phyloP scores from a whole-genome alignment of 805 yeast species.

The Pichia thaimueangensis region DNA sequence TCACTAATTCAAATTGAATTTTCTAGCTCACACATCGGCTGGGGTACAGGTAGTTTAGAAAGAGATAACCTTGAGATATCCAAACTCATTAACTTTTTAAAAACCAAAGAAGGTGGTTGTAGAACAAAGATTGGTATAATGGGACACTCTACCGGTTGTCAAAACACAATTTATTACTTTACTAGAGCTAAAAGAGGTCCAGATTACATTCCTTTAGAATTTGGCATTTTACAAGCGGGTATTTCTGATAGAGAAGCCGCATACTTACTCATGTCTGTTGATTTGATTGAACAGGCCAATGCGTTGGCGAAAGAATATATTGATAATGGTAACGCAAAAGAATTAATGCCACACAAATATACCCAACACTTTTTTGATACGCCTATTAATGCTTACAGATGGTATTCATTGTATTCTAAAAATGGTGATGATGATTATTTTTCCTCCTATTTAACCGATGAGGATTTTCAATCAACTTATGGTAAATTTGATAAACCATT shows the following conservation, averaged over 20 bases:
- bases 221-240: constrained; percentile 67
- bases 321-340: constrained; percentile 37
- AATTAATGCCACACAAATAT: constrained; percentile 48
- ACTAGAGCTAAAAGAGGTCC: constrained; percentile 28
- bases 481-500: constrained; percentile 46
- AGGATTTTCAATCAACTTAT: constrained; percentile 41
- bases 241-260: constrained; percentile 59
- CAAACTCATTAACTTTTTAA: constrained; percentile 48
- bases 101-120: constrained; percentile 37
- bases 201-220: constrained; percentile 30
- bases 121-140: constrained; percentile 50
- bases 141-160: constrained; percentile 88
- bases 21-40: constrained; percentile 58
- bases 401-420: constrained; percentile 50
- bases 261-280: constrained; percentile 11
- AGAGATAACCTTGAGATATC: constrained; percentile 56
- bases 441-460: constrained; percentile 45
- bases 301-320: constrained; percentile 34
- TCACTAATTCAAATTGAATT: constrained; percentile 51
- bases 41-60: constrained; percentile 62
- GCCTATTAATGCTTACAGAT: constrained; percentile 66
- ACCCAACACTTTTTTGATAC: constrained; percentile 41
- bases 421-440: constrained; percentile 80
- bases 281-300: constrained; percentile 16
- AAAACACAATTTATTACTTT: constrained; percentile 62